Percentiles rank a stretch among this genome's conserved stretches.
These are phyloP conservation scores for Hysterium pulicare DNA, from an alignment of 2,329 filamentous ascomycete genomes.

Conservation along the genomic window DNA sequence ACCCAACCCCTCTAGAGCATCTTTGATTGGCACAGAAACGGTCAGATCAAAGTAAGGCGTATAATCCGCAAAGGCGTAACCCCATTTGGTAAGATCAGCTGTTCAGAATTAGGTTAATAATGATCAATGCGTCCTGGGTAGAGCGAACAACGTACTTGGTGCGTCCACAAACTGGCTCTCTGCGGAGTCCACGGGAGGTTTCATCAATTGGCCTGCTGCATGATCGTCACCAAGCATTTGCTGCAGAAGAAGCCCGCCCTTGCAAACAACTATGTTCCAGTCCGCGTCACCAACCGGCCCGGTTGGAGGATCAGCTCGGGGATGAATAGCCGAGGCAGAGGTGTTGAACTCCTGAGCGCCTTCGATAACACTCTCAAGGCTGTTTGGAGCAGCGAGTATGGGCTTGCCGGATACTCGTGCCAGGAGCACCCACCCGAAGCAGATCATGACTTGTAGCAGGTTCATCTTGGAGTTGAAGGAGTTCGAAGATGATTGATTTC, in stretches of 20 bases:
- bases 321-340: no score
- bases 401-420: no score
- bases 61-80: not conserved
- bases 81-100: not conserved
- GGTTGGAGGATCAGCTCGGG: no score
- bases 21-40: not conserved
- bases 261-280: not conserved
- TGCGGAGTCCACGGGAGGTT: not conserved
- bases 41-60: not conserved
- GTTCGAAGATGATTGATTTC: no score
- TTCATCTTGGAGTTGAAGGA: no score
- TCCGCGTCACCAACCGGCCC: no score
- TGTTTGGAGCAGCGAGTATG: no score
- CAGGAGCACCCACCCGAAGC: no score
- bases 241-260: not conserved
- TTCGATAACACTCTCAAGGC: no score
- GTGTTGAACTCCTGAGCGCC: no score
- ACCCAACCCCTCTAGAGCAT: not conserved
- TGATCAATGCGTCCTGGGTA: not conserved
- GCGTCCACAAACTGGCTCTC: not conserved
- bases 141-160: not conserved
- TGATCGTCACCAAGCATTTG: not conserved
- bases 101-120: not conserved
- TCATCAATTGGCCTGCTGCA: not conserved
- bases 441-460: no score